Evolutionary conservation across 768 basidiomycete species (phyloP), one percentile per base, ranked within the genome.

Genomic region (Termitomyces sp.): DNA sequence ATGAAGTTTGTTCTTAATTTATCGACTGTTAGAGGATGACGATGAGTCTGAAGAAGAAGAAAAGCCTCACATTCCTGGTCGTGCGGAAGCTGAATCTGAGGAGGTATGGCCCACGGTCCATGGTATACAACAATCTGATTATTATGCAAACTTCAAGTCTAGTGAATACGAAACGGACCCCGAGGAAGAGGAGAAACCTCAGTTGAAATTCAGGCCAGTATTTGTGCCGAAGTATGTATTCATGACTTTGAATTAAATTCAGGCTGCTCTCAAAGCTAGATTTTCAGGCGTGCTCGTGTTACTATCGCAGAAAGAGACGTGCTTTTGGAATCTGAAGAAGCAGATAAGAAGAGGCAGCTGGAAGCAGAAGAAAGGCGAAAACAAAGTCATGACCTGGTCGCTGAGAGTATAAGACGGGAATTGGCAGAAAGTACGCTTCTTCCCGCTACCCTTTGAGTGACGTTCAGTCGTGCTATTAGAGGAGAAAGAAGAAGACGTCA

Each of bases 331-430:
- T 82, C 85, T 0, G 93, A 96, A 69, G 92, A 93, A 64, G 77
- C 83, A 7, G 66, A 83, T 51, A 78, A 76, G 66, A 81, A 76
- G 67, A 86, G 87, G 61, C 89, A 91, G 51, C 74, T 79, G 37
- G 89, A 93, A 69, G 81, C 82, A 1, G 91, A 91, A 67, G 86
- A 94, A 67, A 81, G 94, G 50, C 84, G 87, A 67, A 86, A 88
- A 66, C 89, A 96, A 64, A 91, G 89, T 58, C 92, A 97, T 62
- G 85, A 94, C 63, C 75, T 99, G 61, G 96, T 97, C 15, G 97
- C 93, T 0, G 94, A 98, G 71, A 95, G 87, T 62, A 97, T 99
- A 62, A 81, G 81, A 59, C 81, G 95, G 23, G 96, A 98, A 73
- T 71, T 99, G 28, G 87, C 89, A 5, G 91, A 94, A 75, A 96